These are phyloP conservation scores for Gremmenia infestans DNA, from an alignment of 2,329 filamentous ascomycete genomes.

Conservation along the genomic window DNA sequence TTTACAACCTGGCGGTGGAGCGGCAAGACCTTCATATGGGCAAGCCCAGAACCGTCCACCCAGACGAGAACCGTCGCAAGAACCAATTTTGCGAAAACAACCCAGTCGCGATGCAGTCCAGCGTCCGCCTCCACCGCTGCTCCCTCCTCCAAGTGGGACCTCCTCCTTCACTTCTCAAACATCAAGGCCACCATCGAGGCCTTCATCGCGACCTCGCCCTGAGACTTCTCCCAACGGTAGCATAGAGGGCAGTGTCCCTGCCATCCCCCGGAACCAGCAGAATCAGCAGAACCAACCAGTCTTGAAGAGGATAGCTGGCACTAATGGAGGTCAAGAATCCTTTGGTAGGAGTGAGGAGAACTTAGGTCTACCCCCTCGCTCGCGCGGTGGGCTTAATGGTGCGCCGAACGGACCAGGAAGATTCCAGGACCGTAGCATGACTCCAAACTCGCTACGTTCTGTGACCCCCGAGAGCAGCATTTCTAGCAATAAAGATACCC, in stretches of 20 bases:
- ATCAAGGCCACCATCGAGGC: constrained; percentile 23
- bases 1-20: constrained; percentile 13
- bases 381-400: constrained; percentile 28
- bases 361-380: constrained; percentile 26
- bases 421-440: constrained; percentile 30
- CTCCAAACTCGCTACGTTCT: constrained; percentile 26
- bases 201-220: constrained; percentile 21
- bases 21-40: constrained; percentile 19
- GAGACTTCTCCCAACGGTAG: constrained; percentile 27
- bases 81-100: constrained; percentile 21
- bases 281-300: constrained; percentile 18
- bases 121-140: constrained; percentile 10
- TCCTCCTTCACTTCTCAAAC: constrained; percentile 22
- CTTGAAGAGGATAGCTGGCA: constrained; percentile 23
- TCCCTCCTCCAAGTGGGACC: constrained; percentile 14
- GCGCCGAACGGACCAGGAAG: constrained; percentile 24
- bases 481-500: constrained; percentile 15
- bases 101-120: constrained; percentile 28
- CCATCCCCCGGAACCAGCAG: background rate
- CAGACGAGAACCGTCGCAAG: constrained; percentile 23
- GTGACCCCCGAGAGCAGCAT: constrained; percentile 26
- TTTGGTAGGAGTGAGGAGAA: constrained; percentile 28
- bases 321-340: constrained; percentile 32
- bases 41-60: constrained; percentile 22
- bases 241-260: constrained; percentile 19